Evolutionary conservation across 495 filamentous ascomycete genomes (phyloP).

Genomic region (Neurospora sp.): DNA sequence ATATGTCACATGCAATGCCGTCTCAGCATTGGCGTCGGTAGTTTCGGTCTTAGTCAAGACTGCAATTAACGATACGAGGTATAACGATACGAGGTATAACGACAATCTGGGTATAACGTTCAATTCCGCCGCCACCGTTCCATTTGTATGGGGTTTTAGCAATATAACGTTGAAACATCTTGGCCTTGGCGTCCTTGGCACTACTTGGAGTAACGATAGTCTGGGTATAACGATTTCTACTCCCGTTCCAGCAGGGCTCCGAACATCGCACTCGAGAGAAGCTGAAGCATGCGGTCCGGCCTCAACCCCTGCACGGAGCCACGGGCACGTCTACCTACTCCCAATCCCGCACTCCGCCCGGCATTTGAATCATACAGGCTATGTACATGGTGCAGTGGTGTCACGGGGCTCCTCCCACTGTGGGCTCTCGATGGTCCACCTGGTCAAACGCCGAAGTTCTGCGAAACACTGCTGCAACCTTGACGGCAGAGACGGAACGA

Average conservation of each 20-base stretch:
- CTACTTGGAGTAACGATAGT: background rate
- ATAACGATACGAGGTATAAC: background rate
- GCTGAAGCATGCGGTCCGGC: background rate
- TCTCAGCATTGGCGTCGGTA: background rate
- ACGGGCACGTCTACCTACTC: background rate
- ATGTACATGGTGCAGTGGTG: background rate
- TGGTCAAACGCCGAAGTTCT: background rate
- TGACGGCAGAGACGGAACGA: background rate
- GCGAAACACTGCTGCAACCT: background rate
- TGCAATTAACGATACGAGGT: background rate
- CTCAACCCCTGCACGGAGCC: background rate
- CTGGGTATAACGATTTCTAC: background rate
- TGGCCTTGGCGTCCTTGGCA: background rate
- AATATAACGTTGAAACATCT: background rate
- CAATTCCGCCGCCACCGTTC: background rate
- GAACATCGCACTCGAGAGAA: background rate
- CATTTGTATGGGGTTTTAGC: background rate
- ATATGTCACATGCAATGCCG: background rate
- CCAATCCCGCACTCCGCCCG: background rate
- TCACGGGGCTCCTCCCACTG: background rate
- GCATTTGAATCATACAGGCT: background rate
- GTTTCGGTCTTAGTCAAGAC: background rate
- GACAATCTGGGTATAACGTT: background rate
- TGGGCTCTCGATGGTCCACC: background rate
- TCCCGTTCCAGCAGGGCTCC: background rate